Evolutionary conservation across 75 land plant genomes (phyloP), one percentile per base, ranked within the genome.

Genomic region (Cunninghamia lanceolata): DNA sequence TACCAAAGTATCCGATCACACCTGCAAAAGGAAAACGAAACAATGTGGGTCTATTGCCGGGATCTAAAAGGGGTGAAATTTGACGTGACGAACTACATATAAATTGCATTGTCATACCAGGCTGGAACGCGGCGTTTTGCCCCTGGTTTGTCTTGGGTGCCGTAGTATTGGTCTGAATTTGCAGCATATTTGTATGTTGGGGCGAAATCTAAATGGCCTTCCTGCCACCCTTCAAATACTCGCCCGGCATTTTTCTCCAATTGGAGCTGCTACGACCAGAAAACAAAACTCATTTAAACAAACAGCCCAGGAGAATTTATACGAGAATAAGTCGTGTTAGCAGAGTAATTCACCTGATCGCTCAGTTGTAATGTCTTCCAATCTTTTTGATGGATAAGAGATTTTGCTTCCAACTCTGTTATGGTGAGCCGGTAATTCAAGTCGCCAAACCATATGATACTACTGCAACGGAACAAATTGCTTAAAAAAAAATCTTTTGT

Each of bases 211-310:
- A 97, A 94, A 25, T 38, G 85, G 30, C 99, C 99, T 86, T 97
- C 99, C 81, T 97, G 92, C 99, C 99, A 97, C 17, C 94, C 99
- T 71, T 93, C 63, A 82, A 97, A 93, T n/a, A 97, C 92, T 73
- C 97, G 84, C 21, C 99, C 97, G 14, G 89, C 95, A 46, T 73
- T 93, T 85, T 93, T 96, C 82, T 95, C 97, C 28, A 89, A 85
- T 47, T 84, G 88, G 21, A 97, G 91, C 99, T 97, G 96, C 84
- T 54, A 63, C 25, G 82, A 68, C 45, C 28, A 40, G 38, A 73
- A 59, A 82, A 71, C 19, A 78, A 25, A 40, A 86, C 8, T 14
- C 9, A 63, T 25, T 21, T 63, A 28, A 25, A 25, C 53, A 63
- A 63, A 8, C 68, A 21, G 6, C 1, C n/a, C 30, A 3, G 19